phyloP scores from a whole-genome alignment of 306 rosid species.

The Luffa aegyptiaca region DNA sequence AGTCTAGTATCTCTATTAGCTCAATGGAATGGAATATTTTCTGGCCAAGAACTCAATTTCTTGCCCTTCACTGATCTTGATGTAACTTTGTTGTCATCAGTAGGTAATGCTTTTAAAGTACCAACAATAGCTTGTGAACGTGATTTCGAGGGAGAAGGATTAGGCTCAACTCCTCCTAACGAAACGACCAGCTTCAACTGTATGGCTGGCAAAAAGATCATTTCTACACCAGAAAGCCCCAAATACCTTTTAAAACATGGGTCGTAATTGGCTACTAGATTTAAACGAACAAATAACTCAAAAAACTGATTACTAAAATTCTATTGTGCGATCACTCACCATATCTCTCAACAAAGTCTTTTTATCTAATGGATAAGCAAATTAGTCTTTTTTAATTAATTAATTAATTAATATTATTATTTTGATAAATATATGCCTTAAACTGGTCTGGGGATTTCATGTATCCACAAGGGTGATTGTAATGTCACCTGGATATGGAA shows the following conservation, averaged over 20 bases:
- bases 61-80: neutral
- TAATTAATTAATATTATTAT: neutral
- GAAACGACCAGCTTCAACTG: neutral
- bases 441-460: neutral
- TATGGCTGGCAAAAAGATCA: neutral
- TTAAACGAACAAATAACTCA: neutral
- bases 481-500: neutral
- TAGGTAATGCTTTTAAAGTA: neutral
- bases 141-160: neutral
- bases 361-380: neutral
- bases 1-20: neutral
- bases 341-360: neutral
- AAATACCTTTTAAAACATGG: neutral
- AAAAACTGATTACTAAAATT: neutral
- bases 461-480: neutral
- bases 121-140: no score
- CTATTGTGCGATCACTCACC: neutral
- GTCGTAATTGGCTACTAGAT: neutral
- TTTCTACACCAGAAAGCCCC: neutral
- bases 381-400: neutral
- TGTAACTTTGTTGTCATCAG: neutral
- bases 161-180: neutral
- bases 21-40: neutral
- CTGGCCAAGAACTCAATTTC: neutral
- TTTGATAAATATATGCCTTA: neutral